Base-by-base conservation (phyloP, 2,329 filamentous ascomycete genomes). In the Oidium heveae region DNA sequence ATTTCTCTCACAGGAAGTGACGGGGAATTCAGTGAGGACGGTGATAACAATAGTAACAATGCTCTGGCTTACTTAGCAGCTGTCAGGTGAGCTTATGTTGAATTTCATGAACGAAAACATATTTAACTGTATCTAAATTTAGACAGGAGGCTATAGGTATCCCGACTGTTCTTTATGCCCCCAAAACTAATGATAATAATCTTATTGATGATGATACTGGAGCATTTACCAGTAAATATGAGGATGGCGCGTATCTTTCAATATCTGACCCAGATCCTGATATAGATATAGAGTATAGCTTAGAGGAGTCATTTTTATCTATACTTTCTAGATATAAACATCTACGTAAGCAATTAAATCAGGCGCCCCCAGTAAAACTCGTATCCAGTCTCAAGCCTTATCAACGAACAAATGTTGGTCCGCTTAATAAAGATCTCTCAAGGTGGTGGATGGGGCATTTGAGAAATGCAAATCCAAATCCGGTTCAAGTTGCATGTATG, bases 191-290 rank as follows among this genome's bases (percentile, higher is more conserved):
- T 6, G 58, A 67, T 20, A 72, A 73, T 54, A 76, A 82, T 61
- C 16, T 20, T 2, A 12, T 18, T 18, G 9, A 52, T 22, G 33
- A 37, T 37, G n/a, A 37, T 18, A 7, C 13, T 15, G 24, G 34
- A 36, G 9, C 10, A 16, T 18, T 22, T 20, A 12, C 36, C 18
- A 83, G 82, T 12, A 80, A 77, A 63, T 91, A 85, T 64, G 70
- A 79, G 16, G 84, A 94, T 60, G 87, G 86, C 52, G 83, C 85
- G 39, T 94, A 86, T 65, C 77, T 82, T 24, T 83, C 80, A 4
- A 71, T 74, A 2, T 37, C 52, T 4, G 54, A 57, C 16, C 15
- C 43, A 8, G 62, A 64, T 12, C 64, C 66, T 24, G 59, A 33
- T 1, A 16, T 33, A 1, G 39, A 15, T 3, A 7, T 32, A 1